These are phyloP conservation scores for Alternaria conjuncta DNA, from an alignment of 2,329 filamentous ascomycete species.

Conservation along the genomic window DNA sequence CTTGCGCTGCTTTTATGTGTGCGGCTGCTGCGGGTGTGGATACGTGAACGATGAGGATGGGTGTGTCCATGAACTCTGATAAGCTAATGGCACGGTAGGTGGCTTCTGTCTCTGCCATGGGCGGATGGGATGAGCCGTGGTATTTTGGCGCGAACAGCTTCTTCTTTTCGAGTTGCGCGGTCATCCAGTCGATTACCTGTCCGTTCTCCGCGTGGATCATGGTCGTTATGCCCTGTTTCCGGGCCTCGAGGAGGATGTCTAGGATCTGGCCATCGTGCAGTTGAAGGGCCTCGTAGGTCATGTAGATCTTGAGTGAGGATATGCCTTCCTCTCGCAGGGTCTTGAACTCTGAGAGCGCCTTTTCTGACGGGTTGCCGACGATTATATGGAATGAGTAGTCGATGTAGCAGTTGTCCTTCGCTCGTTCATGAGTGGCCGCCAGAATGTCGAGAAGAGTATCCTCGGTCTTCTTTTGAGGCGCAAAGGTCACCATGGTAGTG, in stretches of 20 bases:
- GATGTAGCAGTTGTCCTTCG: slow-evolving; percentile 54
- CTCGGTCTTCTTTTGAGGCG: slow-evolving; percentile 54
- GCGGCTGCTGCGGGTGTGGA: slow-evolving; percentile 55
- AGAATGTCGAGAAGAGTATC: slow-evolving; percentile 54
- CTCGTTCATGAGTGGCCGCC: slow-evolving; percentile 52
- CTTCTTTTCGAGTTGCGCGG: slow-evolving; percentile 58
- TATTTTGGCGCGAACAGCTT: slow-evolving; percentile 59
- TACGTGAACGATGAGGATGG: slow-evolving; percentile 63
- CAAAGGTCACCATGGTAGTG: slow-evolving; percentile 58
- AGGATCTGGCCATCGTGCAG: slow-evolving; percentile 49
- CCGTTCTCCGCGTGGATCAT: slow-evolving; percentile 65
- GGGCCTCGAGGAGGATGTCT: slow-evolving; percentile 48
- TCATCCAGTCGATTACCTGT: slow-evolving; percentile 62
- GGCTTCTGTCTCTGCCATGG: slow-evolving; percentile 59
- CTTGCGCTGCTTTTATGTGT: slow-evolving; percentile 59
- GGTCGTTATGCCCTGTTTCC: slow-evolving; percentile 57
- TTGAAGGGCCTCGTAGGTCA: slow-evolving; percentile 51
- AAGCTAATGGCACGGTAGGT: slow-evolving; percentile 61
- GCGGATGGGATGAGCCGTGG: slow-evolving; percentile 58
- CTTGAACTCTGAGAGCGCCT: slow-evolving; percentile 45
- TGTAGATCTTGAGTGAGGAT: slow-evolving; percentile 53
- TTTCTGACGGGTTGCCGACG: slow-evolving; percentile 47
- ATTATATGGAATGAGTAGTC: slow-evolving; percentile 56
- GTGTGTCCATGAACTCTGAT: slow-evolving; percentile 58
- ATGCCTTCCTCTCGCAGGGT: slow-evolving; percentile 47